These are phyloP conservation scores for Backusella macrospora DNA, from an alignment of 192 early-diverging fungal species.

Conservation along the genomic window DNA sequence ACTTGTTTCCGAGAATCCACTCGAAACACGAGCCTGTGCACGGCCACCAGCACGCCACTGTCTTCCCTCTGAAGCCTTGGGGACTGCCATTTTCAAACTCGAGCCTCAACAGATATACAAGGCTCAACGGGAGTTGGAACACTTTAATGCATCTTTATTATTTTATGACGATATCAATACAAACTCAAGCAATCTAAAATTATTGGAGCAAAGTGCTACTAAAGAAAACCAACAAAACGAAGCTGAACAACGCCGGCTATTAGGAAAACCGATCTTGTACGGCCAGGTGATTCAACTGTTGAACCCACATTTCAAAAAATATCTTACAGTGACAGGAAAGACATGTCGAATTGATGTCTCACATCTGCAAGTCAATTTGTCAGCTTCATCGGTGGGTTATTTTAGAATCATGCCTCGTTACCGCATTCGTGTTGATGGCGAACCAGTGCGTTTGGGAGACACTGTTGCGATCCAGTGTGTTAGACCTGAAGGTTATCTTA, in stretches of 20 bases:
- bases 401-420: conserved; percentile 32
- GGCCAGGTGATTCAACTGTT: conserved; percentile 36
- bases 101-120: conserved; percentile 31
- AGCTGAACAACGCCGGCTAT: conserved; percentile 22
- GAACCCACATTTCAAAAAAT: conserved; percentile 34
- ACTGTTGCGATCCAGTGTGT: conserved; percentile 36
- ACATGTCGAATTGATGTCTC: conserved; percentile 30
- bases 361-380: conserved; percentile 31
- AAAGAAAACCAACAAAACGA: conserved; percentile 33
- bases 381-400: conserved; percentile 18
- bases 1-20: conserved; percentile 32
- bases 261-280: conserved; percentile 37
- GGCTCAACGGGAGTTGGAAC: conserved; percentile 9
- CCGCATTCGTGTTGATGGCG: conserved; percentile 30
- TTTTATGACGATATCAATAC: neutral
- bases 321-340: conserved; percentile 23
- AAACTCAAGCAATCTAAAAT: conserved; percentile 8
- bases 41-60: conserved; percentile 5
- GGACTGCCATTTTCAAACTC: conserved; percentile 25
- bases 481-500: conserved; percentile 35
- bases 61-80: conserved; percentile 27
- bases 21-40: conserved; percentile 28
- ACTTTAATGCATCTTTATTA: neutral
- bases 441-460: conserved; percentile 28
- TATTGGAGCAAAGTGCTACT: neutral